Base-by-base conservation (phyloP, 495 filamentous ascomycete species). In the Trichoderma orchidacearum region DNA sequence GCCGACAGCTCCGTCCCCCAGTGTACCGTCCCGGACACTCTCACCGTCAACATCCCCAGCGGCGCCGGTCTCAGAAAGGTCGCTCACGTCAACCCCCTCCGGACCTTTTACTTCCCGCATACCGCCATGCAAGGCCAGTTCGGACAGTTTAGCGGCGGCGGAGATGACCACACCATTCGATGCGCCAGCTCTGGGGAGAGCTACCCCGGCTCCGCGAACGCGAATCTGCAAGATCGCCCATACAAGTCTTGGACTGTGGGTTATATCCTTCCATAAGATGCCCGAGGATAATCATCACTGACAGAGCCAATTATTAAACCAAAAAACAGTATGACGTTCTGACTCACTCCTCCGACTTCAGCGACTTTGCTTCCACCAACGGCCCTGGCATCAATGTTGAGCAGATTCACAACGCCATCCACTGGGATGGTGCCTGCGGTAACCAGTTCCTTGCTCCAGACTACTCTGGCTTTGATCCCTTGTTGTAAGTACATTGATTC, bases 21-120 rank as follows among this genome's bases (percentile, higher is more conserved):
- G 0, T 23, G 18, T 23, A 48, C 41, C 18, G 66, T 67, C 17
- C 63, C 56, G 18, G 63, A 56, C n/a, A 21, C 30, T 15, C 31
- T 55, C 35, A 70, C 62, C 34, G 56, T 72, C 55, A 72, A 64
- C 1, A 61, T 75, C 8, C 41, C 41, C 41, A 48, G 18, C 41
- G 41, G 41, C 21, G 27, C 18, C 21, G 21, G 41, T 11, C 8
- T 27, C 9, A 48, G 13, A 23, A 25, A 18, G 12, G 41, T 48
- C 41, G 41, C 11, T 9, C 27, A 48, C 41, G 27, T 23, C 41
- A 48, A 48, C 41, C 41, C 41, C 11, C 41, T 48, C 18, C 18
- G 21, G 18, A 48, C 41, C 11, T 48, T 7, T n/a, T 48, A 48
- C 21, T 48, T 25, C 41, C 41, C 41, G 8, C 41, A 9, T 23